Evolutionary conservation across 176 grass and related monocot genomes (phyloP), one percentile per base, ranked within the genome.

Genomic region (Musa itinerans): DNA sequence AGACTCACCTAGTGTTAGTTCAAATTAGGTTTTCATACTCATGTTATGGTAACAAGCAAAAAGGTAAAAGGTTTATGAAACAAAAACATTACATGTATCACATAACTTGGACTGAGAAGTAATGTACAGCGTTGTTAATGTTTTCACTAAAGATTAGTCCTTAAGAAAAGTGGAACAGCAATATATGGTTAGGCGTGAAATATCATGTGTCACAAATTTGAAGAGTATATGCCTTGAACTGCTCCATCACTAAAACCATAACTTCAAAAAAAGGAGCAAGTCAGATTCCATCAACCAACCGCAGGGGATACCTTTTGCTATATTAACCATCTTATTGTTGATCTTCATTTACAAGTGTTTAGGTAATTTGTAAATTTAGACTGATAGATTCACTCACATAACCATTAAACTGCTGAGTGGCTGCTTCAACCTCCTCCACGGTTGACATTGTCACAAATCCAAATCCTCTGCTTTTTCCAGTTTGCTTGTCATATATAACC

Each of bases 401-500:
- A 53, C 95, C 90, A 76, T 99, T 85, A 82, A 99, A 87, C 56
- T 89, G 88, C 78, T 94, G 74, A 11, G 81, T 86, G 26, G 95
- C 95, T 0, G 81, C 67, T 65, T 81, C 74, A 13, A 78, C 95
- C 74, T 89, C 95, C 87, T 89, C 80, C 52, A 78, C 57, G 54
- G 86, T 83, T 65, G 86, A 87, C 96, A 99, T 99, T 29, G 96
- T 99, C 21, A 95, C 96, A 51, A 99, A 99, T 67, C 85, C 95
- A 83, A 95, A 99, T 34, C 96, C 95, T 80, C 96, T 91, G 83
- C 96, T 99, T 61, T 79, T 85, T 86, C 91, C 96, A 8, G 88
- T 86, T 78, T 89, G 54, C 80, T 89, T 94, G 65, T 99, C 96
- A 75, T 99, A 99, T 21, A 99, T 86, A 66, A 99, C 96, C 96